A percentile compares a stretch with the other conserved stretches of the same genome.
phyloP scores from a whole-genome alignment of 768 basidiomycete genomes.

The Xerocomellus amylosporus region DNA sequence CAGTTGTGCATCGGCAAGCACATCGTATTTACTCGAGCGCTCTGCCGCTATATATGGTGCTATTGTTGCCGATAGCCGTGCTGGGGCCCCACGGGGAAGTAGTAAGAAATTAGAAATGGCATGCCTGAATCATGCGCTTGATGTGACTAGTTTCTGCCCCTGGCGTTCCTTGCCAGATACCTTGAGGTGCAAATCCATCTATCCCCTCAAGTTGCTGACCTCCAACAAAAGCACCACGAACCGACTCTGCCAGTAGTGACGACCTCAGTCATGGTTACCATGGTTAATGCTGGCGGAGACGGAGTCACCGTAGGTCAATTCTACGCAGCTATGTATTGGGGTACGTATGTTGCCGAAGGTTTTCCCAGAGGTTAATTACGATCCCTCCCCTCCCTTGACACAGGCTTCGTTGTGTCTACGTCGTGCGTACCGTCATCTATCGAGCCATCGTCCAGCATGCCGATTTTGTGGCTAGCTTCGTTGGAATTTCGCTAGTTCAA shows the following conservation, averaged over 20 bases:
- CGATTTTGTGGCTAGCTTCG: constrained; percentile 8
- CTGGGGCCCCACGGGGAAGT: too few relatives aligned
- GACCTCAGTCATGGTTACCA: constrained; percentile 1
- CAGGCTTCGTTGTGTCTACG: constrained; percentile 17
- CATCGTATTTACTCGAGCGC: too few relatives aligned
- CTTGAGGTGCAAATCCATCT: background rate
- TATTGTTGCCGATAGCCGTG: too few relatives aligned
- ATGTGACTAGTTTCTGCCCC: too few relatives aligned
- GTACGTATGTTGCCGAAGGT: background rate
- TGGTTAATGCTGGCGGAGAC: constrained; percentile 3
- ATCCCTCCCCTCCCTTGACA: background rate
- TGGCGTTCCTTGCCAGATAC: background rate
- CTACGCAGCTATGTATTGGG: constrained; percentile 19
- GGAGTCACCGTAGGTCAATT: constrained; percentile 2
- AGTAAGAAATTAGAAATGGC: too few relatives aligned
- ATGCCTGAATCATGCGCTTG: too few relatives aligned
- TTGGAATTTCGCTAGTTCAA: constrained; percentile 22
- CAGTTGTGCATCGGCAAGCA: too few relatives aligned
- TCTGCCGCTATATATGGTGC: too few relatives aligned
- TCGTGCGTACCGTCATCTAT: constrained; percentile 4
- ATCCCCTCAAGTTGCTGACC: background rate
- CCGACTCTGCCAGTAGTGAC: background rate
- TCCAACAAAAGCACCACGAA: background rate
- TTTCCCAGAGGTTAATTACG: background rate
- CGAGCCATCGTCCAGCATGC: background rate